phyloP scores from a whole-genome alignment of 2,329 filamentous ascomycete species.

The Fusarium xyrophilum region DNA sequence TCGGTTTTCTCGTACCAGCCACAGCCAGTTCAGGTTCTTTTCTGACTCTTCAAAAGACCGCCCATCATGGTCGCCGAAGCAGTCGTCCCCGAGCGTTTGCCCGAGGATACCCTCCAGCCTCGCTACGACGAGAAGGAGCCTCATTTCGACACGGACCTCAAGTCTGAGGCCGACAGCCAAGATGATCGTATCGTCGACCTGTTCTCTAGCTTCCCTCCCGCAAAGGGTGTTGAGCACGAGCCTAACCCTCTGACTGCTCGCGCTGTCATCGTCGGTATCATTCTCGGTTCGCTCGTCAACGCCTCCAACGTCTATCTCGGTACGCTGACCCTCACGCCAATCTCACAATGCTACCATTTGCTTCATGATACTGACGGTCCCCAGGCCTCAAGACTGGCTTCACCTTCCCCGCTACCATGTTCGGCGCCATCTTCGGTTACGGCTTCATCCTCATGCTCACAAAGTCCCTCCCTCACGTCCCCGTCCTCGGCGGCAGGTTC shows the following conservation, averaged over 20 bases:
- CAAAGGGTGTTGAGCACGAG: slow-evolving; percentile 53
- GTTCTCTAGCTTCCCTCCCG: slow-evolving; percentile 51
- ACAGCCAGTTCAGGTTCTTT: slow-evolving; percentile 5
- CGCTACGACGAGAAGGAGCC: slow-evolving; percentile 38
- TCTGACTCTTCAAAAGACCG: background rate
- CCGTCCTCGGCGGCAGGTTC: slow-evolving; percentile 61
- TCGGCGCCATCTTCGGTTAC: slow-evolving; percentile 65
- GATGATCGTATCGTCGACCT: slow-evolving; percentile 47
- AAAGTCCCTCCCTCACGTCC: slow-evolving; percentile 56
- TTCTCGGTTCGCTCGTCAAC: slow-evolving; percentile 66
- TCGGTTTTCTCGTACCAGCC: background rate
- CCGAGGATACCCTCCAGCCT: slow-evolving; percentile 25
- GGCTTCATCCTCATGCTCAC: slow-evolving; percentile 63
- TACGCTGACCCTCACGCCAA: slow-evolving; percentile 35
- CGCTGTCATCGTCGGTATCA: slow-evolving; percentile 61
- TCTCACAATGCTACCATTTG: too few relatives aligned
- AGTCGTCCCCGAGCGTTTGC: slow-evolving; percentile 23
- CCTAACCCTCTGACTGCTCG: slow-evolving; percentile 61
- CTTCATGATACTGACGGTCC: background rate
- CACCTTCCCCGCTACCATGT: slow-evolving; percentile 57
- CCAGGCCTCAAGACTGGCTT: slow-evolving; percentile 59
- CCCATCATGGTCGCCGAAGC: slow-evolving; percentile 33
- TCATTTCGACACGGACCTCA: slow-evolving; percentile 37
- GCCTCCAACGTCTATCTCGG: slow-evolving; percentile 69
- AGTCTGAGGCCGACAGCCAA: slow-evolving; percentile 38